Percentiles rank a stretch among this genome's conserved stretches.
These are phyloP conservation scores for Mercurialis annua DNA, from an alignment of 345 rosid genomes.

Conservation along the genomic window DNA sequence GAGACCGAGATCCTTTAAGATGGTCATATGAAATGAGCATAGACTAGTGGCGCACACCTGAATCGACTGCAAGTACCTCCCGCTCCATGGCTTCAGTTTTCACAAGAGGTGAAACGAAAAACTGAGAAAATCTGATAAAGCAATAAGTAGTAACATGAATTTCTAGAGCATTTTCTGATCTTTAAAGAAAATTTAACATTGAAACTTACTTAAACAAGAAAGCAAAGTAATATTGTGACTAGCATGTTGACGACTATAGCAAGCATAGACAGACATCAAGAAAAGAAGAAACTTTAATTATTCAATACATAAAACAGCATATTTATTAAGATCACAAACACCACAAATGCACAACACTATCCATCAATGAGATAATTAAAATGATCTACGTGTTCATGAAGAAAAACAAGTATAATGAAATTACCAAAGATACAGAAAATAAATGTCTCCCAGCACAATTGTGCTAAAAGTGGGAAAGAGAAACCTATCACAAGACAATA, in stretches of 20 bases:
- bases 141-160: slow-evolving; percentile 22
- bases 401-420: slow-evolving; percentile 1
- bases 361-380: background rate
- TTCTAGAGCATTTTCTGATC: slow-evolving; percentile 14
- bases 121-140: slow-evolving; percentile 84
- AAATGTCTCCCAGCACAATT: background rate
- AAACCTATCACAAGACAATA: background rate
- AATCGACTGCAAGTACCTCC: slow-evolving; percentile 95
- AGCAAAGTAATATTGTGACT: background rate
- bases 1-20: background rate
- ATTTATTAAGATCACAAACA: background rate
- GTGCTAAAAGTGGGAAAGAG: background rate
- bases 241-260: background rate
- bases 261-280: background rate
- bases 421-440: too few species aligned
- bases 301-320: background rate
- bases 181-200: background rate
- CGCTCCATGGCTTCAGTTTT: slow-evolving; percentile 94
- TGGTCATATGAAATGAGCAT: slow-evolving; percentile 9
- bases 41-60: slow-evolving; percentile 49
- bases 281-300: background rate
- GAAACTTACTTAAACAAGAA: background rate
- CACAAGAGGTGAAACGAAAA: slow-evolving; percentile 94
- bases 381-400: background rate
- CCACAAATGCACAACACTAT: background rate